These are phyloP conservation scores for Baudoinia panamericana DNA, from an alignment of 495 filamentous ascomycete genomes.

Conservation along the genomic window DNA sequence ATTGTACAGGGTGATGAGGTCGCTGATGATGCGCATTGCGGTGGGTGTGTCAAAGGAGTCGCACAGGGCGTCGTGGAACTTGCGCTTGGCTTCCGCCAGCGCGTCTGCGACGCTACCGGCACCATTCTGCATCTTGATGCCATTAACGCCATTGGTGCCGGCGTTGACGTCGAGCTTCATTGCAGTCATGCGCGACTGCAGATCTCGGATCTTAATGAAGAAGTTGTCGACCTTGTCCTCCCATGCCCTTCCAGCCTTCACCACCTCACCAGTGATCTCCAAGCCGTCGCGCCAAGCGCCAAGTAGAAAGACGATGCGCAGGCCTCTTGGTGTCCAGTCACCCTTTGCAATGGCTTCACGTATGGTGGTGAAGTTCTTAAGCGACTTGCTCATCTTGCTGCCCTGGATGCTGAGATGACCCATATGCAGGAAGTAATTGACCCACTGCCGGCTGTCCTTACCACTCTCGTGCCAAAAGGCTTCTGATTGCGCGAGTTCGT, in stretches of 20 bases:
- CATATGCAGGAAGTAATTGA: slow-evolving; percentile 95
- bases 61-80: slow-evolving; percentile 52
- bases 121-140: slow-evolving; percentile 2
- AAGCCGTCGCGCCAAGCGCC: slow-evolving; percentile 82
- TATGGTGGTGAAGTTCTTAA: slow-evolving; percentile 98
- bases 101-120: slow-evolving; percentile 19
- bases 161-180: not conserved
- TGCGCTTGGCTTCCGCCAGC: slow-evolving; percentile 50
- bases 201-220: slow-evolving; percentile 65
- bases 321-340: slow-evolving; percentile 67
- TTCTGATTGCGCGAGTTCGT: slow-evolving; percentile 88
- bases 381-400: slow-evolving; percentile 84
- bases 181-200: slow-evolving; percentile 28
- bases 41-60: slow-evolving; percentile 83
- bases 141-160: slow-evolving; percentile 2
- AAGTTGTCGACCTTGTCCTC: slow-evolving; percentile 80
- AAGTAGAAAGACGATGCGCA: slow-evolving; percentile 80
- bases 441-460: slow-evolving; percentile 47
- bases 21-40: slow-evolving; percentile 60
- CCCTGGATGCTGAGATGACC: slow-evolving; percentile 83
- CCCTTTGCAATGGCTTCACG: slow-evolving; percentile 59
- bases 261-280: slow-evolving; percentile 75
- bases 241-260: slow-evolving; percentile 60
- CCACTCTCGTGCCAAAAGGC: slow-evolving; percentile 50
- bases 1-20: slow-evolving; percentile 63